Evolutionary conservation across 192 early-diverging fungal species (phyloP).

Genomic region (Pilobolus umbonatus): DNA sequence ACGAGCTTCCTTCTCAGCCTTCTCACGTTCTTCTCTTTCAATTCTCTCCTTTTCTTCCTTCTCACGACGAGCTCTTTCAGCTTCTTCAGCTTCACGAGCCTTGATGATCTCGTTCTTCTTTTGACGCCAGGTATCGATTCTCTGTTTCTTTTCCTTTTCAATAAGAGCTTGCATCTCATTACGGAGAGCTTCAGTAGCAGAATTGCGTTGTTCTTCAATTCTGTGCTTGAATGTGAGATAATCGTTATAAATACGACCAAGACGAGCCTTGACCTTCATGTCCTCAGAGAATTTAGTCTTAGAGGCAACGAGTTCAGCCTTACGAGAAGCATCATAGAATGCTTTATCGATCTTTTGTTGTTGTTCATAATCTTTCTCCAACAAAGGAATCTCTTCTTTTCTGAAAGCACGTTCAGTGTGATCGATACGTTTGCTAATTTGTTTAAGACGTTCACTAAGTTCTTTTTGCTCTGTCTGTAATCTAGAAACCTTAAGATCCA

Average conservation of each 20-base stretch:
- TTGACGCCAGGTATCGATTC: conserved; percentile 58
- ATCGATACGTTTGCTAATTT: conserved; percentile 76
- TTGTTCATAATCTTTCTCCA: conserved; percentile 85
- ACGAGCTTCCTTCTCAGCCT: conserved; percentile 41
- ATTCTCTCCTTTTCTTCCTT: conserved; percentile 36
- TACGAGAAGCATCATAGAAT: conserved; percentile 68
- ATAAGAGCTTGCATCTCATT: conserved; percentile 57
- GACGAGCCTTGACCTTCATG: conserved; percentile 71
- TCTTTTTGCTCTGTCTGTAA: conserved; percentile 89
- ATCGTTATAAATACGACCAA: conserved; percentile 79
- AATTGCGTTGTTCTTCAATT: conserved; percentile 55
- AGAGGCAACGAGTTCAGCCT: conserved; percentile 63
- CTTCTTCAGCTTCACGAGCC: conserved; percentile 38
- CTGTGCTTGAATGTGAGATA: conserved; percentile 60
- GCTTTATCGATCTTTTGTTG: conserved; percentile 84
- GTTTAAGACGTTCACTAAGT: conserved; percentile 68
- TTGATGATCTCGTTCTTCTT: conserved; percentile 47
- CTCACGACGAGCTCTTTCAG: conserved; percentile 27
- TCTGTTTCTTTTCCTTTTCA: conserved; percentile 65
- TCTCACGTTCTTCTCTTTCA: conserved; percentile 41
- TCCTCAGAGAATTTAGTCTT: conserved; percentile 64
- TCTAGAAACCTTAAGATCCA: conserved; percentile 84
- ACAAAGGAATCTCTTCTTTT: conserved; percentile 83
- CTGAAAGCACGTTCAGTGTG: conserved; percentile 92
- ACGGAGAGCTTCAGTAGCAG: conserved; percentile 49